A percentile compares a stretch with the other conserved stretches of the same genome.
Evolutionary conservation across 352 stramenopile species (phyloP).

Genomic region (Globisporangium polare): DNA sequence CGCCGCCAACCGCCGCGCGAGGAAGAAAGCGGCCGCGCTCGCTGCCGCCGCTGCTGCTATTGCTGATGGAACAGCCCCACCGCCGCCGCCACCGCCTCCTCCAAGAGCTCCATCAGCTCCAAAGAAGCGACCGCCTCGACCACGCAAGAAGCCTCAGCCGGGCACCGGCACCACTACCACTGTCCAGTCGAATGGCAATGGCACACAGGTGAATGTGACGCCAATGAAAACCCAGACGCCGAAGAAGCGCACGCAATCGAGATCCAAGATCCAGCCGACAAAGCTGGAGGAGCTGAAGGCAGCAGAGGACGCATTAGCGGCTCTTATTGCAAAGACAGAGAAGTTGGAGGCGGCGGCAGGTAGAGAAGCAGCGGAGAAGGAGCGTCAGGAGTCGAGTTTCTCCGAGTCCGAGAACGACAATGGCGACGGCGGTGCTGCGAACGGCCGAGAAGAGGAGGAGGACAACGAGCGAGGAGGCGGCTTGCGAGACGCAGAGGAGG

Average conservation of each 20-base stretch:
- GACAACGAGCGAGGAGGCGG: too few relatives aligned
- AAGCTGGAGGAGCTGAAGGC: not conserved
- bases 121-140: slow-evolving; percentile 13
- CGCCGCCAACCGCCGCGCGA: not conserved
- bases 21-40: slow-evolving; percentile 4
- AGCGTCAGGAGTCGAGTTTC: not conserved
- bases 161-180: not conserved
- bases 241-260: not conserved
- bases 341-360: not conserved
- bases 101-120: slow-evolving; percentile 11
- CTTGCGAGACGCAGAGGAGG: slow-evolving; percentile 22
- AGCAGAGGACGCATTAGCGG: not conserved
- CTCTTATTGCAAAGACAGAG: not conserved
- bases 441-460: not conserved
- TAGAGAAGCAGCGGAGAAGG: not conserved
- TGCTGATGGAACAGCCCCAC: not conserved
- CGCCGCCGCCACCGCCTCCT: slow-evolving; percentile 3
- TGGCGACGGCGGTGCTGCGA: not conserved
- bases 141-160: slow-evolving; percentile 16
- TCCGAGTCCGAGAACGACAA: slow-evolving; percentile 4
- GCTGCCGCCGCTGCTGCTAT: not conserved
- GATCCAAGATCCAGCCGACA: not conserved
- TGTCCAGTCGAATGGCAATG: not conserved
- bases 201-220: not conserved
- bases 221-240: not conserved